Percentiles rank a stretch among this genome's conserved stretches.
These are phyloP conservation scores for Pilobolus umbonatus DNA, from an alignment of 192 early-diverging fungal species.

Conservation along the genomic window DNA sequence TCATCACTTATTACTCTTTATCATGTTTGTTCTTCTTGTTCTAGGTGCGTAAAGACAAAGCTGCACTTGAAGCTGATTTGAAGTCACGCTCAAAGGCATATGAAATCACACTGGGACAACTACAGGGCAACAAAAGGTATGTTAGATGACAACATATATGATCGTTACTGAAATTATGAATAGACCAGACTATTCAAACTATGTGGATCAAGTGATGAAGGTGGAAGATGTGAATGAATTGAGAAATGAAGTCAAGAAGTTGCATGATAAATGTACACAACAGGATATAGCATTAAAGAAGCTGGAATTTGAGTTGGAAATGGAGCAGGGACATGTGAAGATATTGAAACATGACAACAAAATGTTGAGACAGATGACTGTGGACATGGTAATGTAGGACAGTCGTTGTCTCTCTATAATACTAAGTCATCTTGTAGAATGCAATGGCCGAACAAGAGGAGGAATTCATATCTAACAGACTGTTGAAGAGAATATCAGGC, in stretches of 20 bases:
- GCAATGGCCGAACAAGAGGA: conserved; percentile 59
- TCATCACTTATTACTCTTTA: too few species aligned
- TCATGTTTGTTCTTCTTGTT: too few species aligned
- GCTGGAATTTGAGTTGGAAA: conserved; percentile 65
- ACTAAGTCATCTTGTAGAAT: too few species aligned
- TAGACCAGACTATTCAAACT: neutral
- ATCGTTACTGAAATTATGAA: neutral
- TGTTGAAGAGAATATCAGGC: conserved; percentile 66
- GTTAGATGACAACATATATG: too few species aligned
- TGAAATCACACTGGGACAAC: conserved; percentile 15
- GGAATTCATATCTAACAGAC: conserved; percentile 74
- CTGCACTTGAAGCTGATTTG: conserved; percentile 29
- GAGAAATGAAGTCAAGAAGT: conserved; percentile 3
- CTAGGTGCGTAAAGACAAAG: conserved; percentile 32
- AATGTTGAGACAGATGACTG: conserved; percentile 49
- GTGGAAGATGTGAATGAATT: conserved; percentile 4
- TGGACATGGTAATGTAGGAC: conserved; percentile 43
- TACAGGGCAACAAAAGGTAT: conserved; percentile 9
- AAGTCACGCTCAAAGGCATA: conserved; percentile 24
- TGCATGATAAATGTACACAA: conserved; percentile 9
- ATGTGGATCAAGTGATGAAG: neutral
- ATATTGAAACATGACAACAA: conserved; percentile 58
- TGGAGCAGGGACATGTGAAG: conserved; percentile 56
- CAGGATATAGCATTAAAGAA: conserved; percentile 45
- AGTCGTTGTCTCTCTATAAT: neutral